These are phyloP conservation scores for Nemania abortiva DNA, from an alignment of 2,329 filamentous ascomycete genomes.

Conservation along the genomic window DNA sequence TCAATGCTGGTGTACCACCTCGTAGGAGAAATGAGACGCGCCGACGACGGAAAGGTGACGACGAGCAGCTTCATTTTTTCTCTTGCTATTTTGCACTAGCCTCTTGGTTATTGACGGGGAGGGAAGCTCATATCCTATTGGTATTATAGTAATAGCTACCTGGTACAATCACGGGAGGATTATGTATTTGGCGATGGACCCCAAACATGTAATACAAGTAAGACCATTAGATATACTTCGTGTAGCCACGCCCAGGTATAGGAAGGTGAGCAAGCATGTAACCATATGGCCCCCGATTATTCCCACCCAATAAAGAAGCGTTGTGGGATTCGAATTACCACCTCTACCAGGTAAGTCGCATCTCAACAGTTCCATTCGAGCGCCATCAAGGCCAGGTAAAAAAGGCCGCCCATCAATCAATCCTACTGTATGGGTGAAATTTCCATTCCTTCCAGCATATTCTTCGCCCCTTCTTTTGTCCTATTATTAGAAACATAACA, in stretches of 20 bases:
- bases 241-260: slow-evolving; percentile 17
- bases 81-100: not conserved
- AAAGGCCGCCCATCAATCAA: not conserved
- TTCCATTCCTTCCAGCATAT: slow-evolving; percentile 4
- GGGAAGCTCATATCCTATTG: not conserved
- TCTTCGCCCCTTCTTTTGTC: slow-evolving; percentile 2
- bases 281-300: not conserved
- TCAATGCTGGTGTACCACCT: not conserved
- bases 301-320: not conserved
- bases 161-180: slow-evolving; percentile 1
- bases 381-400: not conserved
- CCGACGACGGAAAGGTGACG: not conserved
- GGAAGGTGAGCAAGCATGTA: slow-evolving; percentile 5
- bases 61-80: not conserved
- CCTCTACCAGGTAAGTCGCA: not conserved
- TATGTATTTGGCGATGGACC: not conserved
- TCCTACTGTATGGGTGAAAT: not conserved
- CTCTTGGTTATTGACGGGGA: not conserved
- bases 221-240: slow-evolving; percentile 1
- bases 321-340: slow-evolving; percentile 17
- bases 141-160: not conserved
- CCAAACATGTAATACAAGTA: slow-evolving; percentile 16
- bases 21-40: not conserved
- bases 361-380: not conserved
- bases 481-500: slow-evolving; percentile 10